Evolutionary conservation across 345 rosid genomes (phyloP).

Genomic region (Gossypium arboreum): DNA sequence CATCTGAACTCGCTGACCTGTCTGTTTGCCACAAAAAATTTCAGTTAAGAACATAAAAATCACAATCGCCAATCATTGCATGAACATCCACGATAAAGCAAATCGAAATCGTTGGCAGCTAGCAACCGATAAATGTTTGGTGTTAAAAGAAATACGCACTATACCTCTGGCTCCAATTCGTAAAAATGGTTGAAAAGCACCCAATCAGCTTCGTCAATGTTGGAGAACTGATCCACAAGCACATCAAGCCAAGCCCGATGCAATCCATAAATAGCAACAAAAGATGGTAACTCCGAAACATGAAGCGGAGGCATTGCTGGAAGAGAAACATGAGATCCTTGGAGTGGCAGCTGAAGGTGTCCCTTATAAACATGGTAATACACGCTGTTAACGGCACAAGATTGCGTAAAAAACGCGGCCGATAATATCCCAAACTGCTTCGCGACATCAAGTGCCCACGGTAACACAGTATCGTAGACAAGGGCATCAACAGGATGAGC

Average conservation of each 20-base stretch:
- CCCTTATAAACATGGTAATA: slow-evolving; percentile 31
- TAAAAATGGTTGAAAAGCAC: slow-evolving; percentile 23
- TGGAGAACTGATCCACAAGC: slow-evolving; percentile 26
- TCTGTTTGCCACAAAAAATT: too few relatives aligned
- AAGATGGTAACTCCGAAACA: slow-evolving; percentile 23
- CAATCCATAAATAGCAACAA: slow-evolving; percentile 17
- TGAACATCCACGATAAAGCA: too few relatives aligned
- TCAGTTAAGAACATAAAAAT: too few relatives aligned
- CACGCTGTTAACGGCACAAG: slow-evolving; percentile 31
- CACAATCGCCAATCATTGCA: too few relatives aligned
- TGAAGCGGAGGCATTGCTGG: slow-evolving; percentile 31
- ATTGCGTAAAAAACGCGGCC: slow-evolving; percentile 32
- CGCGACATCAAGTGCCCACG: slow-evolving; percentile 33
- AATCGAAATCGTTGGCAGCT: too few relatives aligned
- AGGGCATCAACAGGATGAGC: slow-evolving; percentile 18
- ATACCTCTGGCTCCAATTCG: slow-evolving; percentile 19
- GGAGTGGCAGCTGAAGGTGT: slow-evolving; percentile 20
- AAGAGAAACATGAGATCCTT: slow-evolving; percentile 8
- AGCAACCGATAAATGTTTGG: too few relatives aligned
- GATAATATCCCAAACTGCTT: slow-evolving; percentile 25
- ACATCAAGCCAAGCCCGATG: slow-evolving; percentile 3
- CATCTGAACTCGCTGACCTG: too few relatives aligned
- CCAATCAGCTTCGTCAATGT: slow-evolving; percentile 33
- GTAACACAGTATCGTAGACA: slow-evolving; percentile 24
- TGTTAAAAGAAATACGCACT: neutral